Base-by-base conservation (phyloP, 2,329 filamentous ascomycete species). In the Ophiostoma triangulosporum region DNA sequence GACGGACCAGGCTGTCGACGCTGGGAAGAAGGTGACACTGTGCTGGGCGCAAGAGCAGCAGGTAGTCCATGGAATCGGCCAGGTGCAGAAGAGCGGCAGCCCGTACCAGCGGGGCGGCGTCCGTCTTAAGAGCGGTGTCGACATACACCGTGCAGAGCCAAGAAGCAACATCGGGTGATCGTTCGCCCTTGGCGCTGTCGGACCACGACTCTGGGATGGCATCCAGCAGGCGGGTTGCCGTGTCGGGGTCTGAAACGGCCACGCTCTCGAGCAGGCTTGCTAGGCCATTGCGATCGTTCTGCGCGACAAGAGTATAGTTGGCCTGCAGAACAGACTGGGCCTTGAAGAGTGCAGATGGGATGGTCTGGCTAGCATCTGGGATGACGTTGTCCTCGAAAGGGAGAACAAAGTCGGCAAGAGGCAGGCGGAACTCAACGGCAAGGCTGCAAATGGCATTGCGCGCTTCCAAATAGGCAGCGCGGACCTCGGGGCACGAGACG, bases 61-160 rank as follows among this genome's bases (percentile, higher is more conserved):
- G 59, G 6, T 60, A 56, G 46, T 78, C 73, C 38, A 81, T 57
- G 4, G 73, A 58, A 3, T 64, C 61, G 0, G 72, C 70, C 4
- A 81, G 68, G 46, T 74, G 74, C 12, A 68, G 61, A 11, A 81
- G 60, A 0, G 75, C 72, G 5, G 70, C 62, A 0, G 71, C 68
- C 5, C 74, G 70, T n/a, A 73, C 68, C 52, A 76, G 74, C 0
- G 71, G 63, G 1, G 68, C 68, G 1, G 62, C 60, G 0, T 70
- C 68, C 4, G 60, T 59, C 5, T 67, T 54, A 0, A 49, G 50
- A 54, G 69, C 73, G 1, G 72, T 60, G 17, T 70, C 64, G 11
- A 71, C 59, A 56, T 77, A 79, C 3, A 76, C 60, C 0, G 58
- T 58, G 51, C 69, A 69, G 6, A 78, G 64, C 32, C 61, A 62